Evolutionary conservation across 2,329 filamentous ascomycete species (phyloP).

Genomic region (Fusarium acutatum): DNA sequence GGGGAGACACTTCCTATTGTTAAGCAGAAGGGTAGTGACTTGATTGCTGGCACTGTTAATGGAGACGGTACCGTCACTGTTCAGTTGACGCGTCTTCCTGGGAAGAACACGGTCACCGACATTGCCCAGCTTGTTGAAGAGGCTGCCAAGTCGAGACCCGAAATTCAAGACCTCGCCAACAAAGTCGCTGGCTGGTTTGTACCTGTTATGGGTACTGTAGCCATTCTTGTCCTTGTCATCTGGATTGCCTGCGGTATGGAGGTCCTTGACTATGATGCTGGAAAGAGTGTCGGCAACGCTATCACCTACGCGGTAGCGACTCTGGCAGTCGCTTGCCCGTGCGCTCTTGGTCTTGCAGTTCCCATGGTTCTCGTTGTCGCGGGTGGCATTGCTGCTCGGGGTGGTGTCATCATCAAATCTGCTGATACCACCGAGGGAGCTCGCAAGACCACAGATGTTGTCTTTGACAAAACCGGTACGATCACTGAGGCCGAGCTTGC

Average conservation of each 20-base stretch:
- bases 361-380: constrained; percentile 73
- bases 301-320: constrained; percentile 55
- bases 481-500: constrained; percentile 59
- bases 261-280: constrained; percentile 48
- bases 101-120: constrained; percentile 66
- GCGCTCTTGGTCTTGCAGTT: constrained; percentile 70
- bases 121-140: constrained; percentile 69
- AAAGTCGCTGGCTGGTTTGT: constrained; percentile 67
- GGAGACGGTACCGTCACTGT: constrained; percentile 59
- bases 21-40: background rate
- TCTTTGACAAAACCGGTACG: constrained; percentile 75
- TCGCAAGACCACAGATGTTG: constrained; percentile 63
- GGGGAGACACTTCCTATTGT: background rate
- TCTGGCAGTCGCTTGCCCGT: constrained; percentile 71
- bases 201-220: constrained; percentile 59
- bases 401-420: constrained; percentile 69
- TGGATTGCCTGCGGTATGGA: constrained; percentile 12
- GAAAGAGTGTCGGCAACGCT: constrained; percentile 42
- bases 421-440: constrained; percentile 63
- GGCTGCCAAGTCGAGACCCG: constrained; percentile 66
- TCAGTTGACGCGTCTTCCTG: constrained; percentile 58
- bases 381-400: constrained; percentile 64
- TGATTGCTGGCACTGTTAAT: constrained; percentile 8
- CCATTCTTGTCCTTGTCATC: constrained; percentile 51
- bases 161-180: constrained; percentile 67